Conservation (phyloP, 768 basidiomycete species). For the Leccinum disarticulatum region DNA sequence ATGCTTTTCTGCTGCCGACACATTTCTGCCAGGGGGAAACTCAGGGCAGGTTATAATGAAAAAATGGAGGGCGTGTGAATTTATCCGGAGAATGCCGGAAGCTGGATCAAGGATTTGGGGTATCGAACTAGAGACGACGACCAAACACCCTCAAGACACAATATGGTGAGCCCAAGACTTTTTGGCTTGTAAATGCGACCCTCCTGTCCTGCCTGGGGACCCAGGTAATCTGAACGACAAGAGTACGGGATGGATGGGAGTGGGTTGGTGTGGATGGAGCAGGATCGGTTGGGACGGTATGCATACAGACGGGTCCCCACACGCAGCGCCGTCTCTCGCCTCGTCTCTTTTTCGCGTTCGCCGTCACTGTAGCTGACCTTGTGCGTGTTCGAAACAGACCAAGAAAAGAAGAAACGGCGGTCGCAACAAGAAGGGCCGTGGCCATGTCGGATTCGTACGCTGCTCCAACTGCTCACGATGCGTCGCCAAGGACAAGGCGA, state of each 20-base stretch:
- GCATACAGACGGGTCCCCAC: slow-evolving; percentile 11
- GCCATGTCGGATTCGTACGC: slow-evolving; percentile 91
- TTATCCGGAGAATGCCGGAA: slow-evolving; percentile 20
- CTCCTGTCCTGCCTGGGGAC: slow-evolving; percentile 2
- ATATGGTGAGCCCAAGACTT: slow-evolving; percentile 30
- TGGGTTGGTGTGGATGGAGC: slow-evolving; percentile 10
- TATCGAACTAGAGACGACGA: slow-evolving; percentile 17
- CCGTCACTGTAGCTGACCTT: slow-evolving; percentile 3
- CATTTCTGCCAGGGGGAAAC: background rate
- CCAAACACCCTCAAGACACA: slow-evolving; percentile 26
- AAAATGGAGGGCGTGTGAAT: slow-evolving; percentile 21
- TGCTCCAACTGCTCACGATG: slow-evolving; percentile 99
- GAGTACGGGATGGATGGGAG: slow-evolving; percentile 8
- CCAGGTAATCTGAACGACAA: background rate
- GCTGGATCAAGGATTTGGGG: background rate
- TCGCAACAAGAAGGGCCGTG: slow-evolving; percentile 99
- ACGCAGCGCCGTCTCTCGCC: background rate
- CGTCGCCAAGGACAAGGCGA: slow-evolving; percentile 98
- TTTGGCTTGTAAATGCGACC: background rate
- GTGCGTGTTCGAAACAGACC: slow-evolving; percentile 52
- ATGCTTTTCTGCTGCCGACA: background rate
- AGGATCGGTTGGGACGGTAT: background rate
- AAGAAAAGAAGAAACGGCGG: slow-evolving; percentile 99
- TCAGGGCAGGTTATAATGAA: slow-evolving; percentile 28
- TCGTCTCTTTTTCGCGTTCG: background rate